These are phyloP conservation scores for Pharus latifolius DNA, from an alignment of 176 grass and related monocot species.

Conservation along the genomic window DNA sequence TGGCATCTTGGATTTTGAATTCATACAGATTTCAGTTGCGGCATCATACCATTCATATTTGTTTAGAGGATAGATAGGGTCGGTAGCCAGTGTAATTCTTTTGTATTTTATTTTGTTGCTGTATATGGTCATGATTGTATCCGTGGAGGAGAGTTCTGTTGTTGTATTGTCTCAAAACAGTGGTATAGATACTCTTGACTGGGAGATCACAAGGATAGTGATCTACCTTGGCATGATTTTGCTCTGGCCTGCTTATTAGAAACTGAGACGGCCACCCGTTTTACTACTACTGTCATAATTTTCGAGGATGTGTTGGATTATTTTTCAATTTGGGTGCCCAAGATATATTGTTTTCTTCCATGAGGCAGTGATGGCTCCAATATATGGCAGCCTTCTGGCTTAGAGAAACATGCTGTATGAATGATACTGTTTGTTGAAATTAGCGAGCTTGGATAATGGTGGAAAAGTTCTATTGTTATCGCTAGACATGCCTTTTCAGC, in stretches of 20 bases:
- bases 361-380: too few relatives aligned
- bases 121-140: constrained; percentile 39
- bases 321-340: too few relatives aligned
- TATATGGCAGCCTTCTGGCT: too few relatives aligned
- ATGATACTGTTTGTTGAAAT: too few relatives aligned
- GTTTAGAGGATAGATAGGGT: constrained; percentile 47
- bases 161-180: constrained; percentile 14
- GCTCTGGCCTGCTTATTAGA: constrained; percentile 19
- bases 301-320: neutral
- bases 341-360: too few relatives aligned
- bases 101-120: constrained; percentile 3
- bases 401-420: too few relatives aligned
- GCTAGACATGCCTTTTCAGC: too few relatives aligned
- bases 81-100: constrained; percentile 35
- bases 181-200: constrained; percentile 16
- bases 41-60: constrained; percentile 32
- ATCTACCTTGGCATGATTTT: constrained; percentile 34
- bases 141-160: constrained; percentile 13
- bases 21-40: constrained; percentile 40
- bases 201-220: constrained; percentile 16
- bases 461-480: too few relatives aligned
- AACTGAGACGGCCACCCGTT: constrained; percentile 25
- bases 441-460: too few relatives aligned
- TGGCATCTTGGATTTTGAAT: constrained; percentile 7
- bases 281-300: neutral